Conservation (phyloP, 1,284 basidiomycete genomes). For the Prillingera fragicola region DNA sequence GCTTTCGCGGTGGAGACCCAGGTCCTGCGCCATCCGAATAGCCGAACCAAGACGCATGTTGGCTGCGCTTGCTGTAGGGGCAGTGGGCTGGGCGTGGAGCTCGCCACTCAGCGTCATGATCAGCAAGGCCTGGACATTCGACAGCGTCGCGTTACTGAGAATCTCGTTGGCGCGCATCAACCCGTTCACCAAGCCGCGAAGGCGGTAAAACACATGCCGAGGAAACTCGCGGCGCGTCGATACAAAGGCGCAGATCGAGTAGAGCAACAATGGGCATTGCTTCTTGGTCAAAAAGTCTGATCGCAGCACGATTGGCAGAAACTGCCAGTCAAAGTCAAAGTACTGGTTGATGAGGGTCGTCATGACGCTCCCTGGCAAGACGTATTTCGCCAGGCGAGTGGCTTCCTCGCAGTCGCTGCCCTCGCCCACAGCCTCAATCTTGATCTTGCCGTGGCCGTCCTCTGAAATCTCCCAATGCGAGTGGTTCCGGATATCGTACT, state of each 20-base stretch:
- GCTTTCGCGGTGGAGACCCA: conserved; percentile 73
- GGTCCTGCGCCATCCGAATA: conserved; percentile 88
- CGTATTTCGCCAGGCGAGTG: conserved; percentile 49
- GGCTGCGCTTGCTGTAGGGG: conserved; percentile 44
- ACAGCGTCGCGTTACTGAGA: conserved; percentile 74
- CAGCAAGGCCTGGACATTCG: conserved; percentile 83
- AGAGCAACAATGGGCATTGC: conserved; percentile 62
- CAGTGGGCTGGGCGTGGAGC: conserved; percentile 45
- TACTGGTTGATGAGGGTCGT: conserved; percentile 83
- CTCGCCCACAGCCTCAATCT: conserved; percentile 61
- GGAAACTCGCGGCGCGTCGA: conserved; percentile 79
- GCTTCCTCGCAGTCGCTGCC: conserved; percentile 21
- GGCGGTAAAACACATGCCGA: conserved; percentile 72
- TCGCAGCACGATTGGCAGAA: conserved; percentile 79
- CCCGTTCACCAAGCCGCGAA: conserved; percentile 76
- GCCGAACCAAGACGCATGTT: conserved; percentile 50
- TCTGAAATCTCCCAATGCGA: conserved; percentile 75
- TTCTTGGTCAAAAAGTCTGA: conserved; percentile 68
- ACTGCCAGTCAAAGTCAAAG: conserved; percentile 76
- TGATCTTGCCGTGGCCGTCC: conserved; percentile 77
- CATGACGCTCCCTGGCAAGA: conserved; percentile 61
- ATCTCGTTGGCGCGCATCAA: conserved; percentile 86
- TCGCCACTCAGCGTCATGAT: conserved; percentile 50
- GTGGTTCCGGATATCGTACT: conserved; percentile 76
- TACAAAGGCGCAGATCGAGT: conserved; percentile 86